phyloP scores from a whole-genome alignment of 2,329 filamentous ascomycete species.

The Penicillium psychrosexuale region DNA sequence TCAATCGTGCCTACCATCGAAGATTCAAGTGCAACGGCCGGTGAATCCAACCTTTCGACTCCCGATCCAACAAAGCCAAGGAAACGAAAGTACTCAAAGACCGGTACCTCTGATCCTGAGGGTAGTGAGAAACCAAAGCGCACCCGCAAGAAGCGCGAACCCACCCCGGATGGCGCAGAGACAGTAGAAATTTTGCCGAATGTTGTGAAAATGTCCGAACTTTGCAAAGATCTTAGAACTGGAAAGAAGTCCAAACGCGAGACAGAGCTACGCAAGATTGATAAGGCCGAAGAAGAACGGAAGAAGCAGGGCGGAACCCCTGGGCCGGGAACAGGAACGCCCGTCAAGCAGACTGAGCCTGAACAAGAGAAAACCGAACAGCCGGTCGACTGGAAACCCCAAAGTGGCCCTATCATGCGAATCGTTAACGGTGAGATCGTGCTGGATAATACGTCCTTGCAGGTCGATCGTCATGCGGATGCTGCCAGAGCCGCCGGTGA shows the following conservation, averaged over 20 bases:
- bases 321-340: slow-evolving; percentile 15
- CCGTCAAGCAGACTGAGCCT: slow-evolving; percentile 29
- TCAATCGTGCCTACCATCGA: slow-evolving; percentile 16
- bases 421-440: slow-evolving; percentile 59
- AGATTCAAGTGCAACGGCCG: slow-evolving; percentile 18
- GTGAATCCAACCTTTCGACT: slow-evolving; percentile 22
- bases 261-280: slow-evolving; percentile 55
- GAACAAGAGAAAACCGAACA: slow-evolving; percentile 22
- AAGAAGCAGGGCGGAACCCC: slow-evolving; percentile 40
- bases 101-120: slow-evolving; percentile 22
- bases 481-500: slow-evolving; percentile 49
- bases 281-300: slow-evolving; percentile 53
- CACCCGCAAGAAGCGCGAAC: slow-evolving; percentile 37
- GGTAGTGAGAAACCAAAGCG: slow-evolving; percentile 23
- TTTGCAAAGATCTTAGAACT: slow-evolving; percentile 53
- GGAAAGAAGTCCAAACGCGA: slow-evolving; percentile 59
- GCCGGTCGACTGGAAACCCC: slow-evolving; percentile 23
- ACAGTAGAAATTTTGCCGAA: slow-evolving; percentile 52
- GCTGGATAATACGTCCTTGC: slow-evolving; percentile 51
- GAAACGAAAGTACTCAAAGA: slow-evolving; percentile 28
- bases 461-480: slow-evolving; percentile 56
- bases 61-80: slow-evolving; percentile 24
- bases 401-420: slow-evolving; percentile 48
- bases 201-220: slow-evolving; percentile 56
- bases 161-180: slow-evolving; percentile 50